Evolutionary conservation across 2,329 filamentous ascomycete genomes (phyloP), one percentile per base, ranked within the genome.

Genomic region (Ophiocordyceps camponoti-floridani): DNA sequence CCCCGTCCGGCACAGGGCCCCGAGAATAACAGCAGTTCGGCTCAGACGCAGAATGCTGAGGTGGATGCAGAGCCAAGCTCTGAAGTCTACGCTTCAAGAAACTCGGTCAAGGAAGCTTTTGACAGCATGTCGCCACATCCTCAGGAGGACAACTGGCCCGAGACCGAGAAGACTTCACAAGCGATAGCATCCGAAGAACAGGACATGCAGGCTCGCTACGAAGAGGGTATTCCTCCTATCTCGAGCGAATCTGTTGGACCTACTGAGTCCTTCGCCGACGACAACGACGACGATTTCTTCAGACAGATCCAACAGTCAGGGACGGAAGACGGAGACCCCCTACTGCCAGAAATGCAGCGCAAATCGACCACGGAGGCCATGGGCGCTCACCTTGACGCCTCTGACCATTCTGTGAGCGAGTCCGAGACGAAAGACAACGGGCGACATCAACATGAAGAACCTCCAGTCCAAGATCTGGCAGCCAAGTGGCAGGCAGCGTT

Each of bases 401-500:
- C 56, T 62, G 11, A 51, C 54, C 11, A 57, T 59, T 27, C 49
- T 57, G 2, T 57, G 61, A 18, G 56, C 63, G 42, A 57, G 51
- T 16, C 30, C 51, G 18, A 50, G 35, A 53, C 18, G 55, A 61
- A 42, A 52, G 61, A 3, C 49, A 56, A 23, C 50, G 13, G 26
- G 2, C 33, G 2, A 16, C n/a, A 16, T 13, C 27, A 6, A 8
- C 42, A 42, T 31, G 46, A 49, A 37, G 50, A 54, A 35, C 28
- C 28, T 30, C 27, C 41, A 30, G 46, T 48, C 28, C 12, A 79
- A 40, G 83, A 89, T 54, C 60, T 91, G 38, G 81, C 82, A 41
- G 83, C 83, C 16, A 79, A 85, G 52, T 94, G 89, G 84, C 76
- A 85, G 50, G 82, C 84, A 42, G 84, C 85, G 40, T 75, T 95